phyloP scores from a whole-genome alignment of 106 monocot species.

The Dactylorhiza incarnata region DNA sequence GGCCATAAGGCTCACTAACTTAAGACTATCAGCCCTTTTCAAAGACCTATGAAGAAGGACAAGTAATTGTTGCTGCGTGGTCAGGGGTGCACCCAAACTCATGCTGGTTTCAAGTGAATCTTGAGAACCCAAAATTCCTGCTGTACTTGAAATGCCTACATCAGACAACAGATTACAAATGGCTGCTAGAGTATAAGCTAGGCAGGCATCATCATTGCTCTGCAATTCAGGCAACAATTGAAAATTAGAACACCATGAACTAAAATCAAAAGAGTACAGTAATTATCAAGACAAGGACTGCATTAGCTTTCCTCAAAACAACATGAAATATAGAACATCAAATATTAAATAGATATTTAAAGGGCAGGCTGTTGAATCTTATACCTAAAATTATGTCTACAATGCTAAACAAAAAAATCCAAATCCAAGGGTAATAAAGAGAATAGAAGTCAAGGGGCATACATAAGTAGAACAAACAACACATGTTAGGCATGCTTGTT shows the following conservation, averaged over 20 bases:
- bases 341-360: background rate
- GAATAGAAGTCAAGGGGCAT: no score
- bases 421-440: no score
- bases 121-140: constrained; percentile 62
- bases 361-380: no score
- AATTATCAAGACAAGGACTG: background rate
- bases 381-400: no score
- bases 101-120: constrained; percentile 61
- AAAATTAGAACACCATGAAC: background rate
- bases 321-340: background rate
- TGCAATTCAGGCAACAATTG: constrained; percentile 23
- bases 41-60: constrained; percentile 80
- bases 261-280: background rate
- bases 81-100: constrained; percentile 55
- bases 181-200: constrained; percentile 80
- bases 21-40: constrained; percentile 75
- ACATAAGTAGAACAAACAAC: no score
- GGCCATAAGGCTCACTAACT: constrained; percentile 55
- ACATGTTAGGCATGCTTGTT: no score
- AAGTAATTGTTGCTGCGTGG: constrained; percentile 75
- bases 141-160: constrained; percentile 56
- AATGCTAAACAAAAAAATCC: no score
- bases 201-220: constrained; percentile 84
- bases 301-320: no score
- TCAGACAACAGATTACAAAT: constrained; percentile 80